Percentiles rank a stretch among this genome's conserved stretches.
Conservation (phyloP, 306 rosid species). For the Morella rubra region DNA sequence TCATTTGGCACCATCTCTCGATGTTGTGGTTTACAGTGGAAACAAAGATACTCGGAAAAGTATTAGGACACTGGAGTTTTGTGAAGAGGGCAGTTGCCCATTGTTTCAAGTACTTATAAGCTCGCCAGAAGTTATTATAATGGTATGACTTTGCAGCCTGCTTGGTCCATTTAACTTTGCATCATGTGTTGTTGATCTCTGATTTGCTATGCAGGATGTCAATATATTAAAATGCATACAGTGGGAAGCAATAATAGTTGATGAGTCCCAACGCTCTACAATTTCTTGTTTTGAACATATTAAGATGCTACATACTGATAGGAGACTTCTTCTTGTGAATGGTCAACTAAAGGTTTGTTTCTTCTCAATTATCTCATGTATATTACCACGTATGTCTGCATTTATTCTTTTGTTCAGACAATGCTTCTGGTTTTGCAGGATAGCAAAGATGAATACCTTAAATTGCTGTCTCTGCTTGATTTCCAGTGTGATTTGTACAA, state of each 20-base stretch:
- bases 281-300: slow-evolving; percentile 42
- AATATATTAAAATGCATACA: slow-evolving; percentile 41
- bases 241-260: slow-evolving; percentile 62
- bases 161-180: slow-evolving; percentile 2
- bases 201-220: slow-evolving; percentile 48
- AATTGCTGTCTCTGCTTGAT: slow-evolving; percentile 53
- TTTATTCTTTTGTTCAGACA: slow-evolving; percentile 21
- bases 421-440: slow-evolving; percentile 58
- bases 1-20: slow-evolving; percentile 45
- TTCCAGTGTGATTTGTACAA: slow-evolving; percentile 22
- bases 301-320: slow-evolving; percentile 41
- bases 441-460: slow-evolving; percentile 40
- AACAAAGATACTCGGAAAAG: slow-evolving; percentile 44
- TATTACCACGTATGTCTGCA: neutral
- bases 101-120: slow-evolving; percentile 58
- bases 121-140: slow-evolving; percentile 43
- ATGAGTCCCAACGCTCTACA: slow-evolving; percentile 47
- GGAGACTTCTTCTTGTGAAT: slow-evolving; percentile 51
- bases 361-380: neutral
- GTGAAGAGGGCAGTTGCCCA: slow-evolving; percentile 32
- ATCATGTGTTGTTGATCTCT: neutral
- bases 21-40: slow-evolving; percentile 57
- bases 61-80: slow-evolving; percentile 54
- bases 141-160: slow-evolving; percentile 43
- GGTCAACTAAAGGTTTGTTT: slow-evolving; percentile 57